These are phyloP conservation scores for Teunomyces atbi DNA, from an alignment of 805 yeast species.

Conservation along the genomic window DNA sequence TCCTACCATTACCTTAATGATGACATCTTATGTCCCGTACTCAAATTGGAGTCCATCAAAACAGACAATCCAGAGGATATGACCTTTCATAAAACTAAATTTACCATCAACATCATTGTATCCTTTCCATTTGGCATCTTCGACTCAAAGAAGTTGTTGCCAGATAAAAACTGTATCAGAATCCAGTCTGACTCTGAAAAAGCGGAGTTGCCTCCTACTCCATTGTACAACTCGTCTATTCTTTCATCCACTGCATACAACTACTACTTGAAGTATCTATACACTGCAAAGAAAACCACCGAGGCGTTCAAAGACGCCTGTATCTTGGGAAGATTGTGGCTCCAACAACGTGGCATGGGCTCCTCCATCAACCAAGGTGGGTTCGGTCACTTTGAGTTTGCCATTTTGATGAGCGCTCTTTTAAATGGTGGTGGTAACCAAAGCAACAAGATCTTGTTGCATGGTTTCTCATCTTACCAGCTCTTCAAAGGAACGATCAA, in stretches of 20 bases:
- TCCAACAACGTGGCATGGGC: constrained; percentile 78
- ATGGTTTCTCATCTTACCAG: constrained; percentile 92
- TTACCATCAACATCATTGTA: constrained; percentile 67
- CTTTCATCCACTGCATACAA: constrained; percentile 67
- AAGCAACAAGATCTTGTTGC: constrained; percentile 73
- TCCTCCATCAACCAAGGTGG: constrained; percentile 69
- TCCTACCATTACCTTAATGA: constrained; percentile 70
- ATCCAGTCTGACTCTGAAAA: constrained; percentile 47
- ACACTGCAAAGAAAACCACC: constrained; percentile 70
- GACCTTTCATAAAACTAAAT: constrained; percentile 61
- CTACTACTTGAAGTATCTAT: constrained; percentile 70
- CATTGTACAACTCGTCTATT: constrained; percentile 80
- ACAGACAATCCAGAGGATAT: constrained; percentile 51
- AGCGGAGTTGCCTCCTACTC: constrained; percentile 67
- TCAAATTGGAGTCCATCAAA: constrained; percentile 57
- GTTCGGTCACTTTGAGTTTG: constrained; percentile 90
- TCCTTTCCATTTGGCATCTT: constrained; percentile 73
- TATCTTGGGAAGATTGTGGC: constrained; percentile 84
- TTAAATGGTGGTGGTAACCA: constrained; percentile 77
- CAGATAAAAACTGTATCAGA: constrained; percentile 80
- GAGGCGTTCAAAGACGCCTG: constrained; percentile 87
- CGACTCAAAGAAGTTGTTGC: constrained; percentile 71
- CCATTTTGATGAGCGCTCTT: constrained; percentile 74
- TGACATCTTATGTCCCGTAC: constrained; percentile 72
- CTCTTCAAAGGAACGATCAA: constrained; percentile 84